Evolutionary conservation across 148 eudicot species (phyloP).

Genomic region (Chenopodium berlandieri): DNA sequence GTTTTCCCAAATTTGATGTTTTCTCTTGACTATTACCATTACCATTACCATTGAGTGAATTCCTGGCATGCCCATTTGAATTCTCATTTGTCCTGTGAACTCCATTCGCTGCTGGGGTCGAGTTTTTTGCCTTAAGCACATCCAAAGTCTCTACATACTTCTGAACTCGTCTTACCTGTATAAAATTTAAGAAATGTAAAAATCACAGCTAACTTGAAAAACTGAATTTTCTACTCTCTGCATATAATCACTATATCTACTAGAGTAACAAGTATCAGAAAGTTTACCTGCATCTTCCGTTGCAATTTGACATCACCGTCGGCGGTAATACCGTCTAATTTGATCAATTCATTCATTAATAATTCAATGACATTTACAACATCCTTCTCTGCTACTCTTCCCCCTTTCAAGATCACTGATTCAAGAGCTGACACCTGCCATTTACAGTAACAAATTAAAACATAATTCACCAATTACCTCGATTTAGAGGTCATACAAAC

Average conservation of each 20-base stretch:
- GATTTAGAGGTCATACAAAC: not conserved
- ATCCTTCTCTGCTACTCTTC: slow-evolving; percentile 65
- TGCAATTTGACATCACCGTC: slow-evolving; percentile 85
- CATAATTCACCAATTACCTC: not conserved
- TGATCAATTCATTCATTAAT: slow-evolving; percentile 80
- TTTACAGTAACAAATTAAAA: not conserved
- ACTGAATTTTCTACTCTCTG: too few relatives aligned
- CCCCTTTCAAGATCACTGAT: slow-evolving; percentile 62
- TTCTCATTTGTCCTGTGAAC: slow-evolving; percentile 25
- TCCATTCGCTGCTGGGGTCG: slow-evolving; percentile 40
- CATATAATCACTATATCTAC: too few relatives aligned
- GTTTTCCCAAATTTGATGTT: slow-evolving; percentile 35
- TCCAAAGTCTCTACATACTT: slow-evolving; percentile 86
- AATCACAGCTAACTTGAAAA: not conserved
- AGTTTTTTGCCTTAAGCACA: slow-evolving; percentile 59
- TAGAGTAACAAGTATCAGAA: not conserved
- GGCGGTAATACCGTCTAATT: slow-evolving; percentile 59
- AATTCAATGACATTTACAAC: slow-evolving; percentile 51
- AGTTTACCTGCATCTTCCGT: slow-evolving; percentile 78
- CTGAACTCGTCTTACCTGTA: slow-evolving; percentile 79
- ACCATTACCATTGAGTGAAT: slow-evolving; percentile 24
- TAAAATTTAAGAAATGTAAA: not conserved
- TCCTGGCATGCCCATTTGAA: slow-evolving; percentile 27
- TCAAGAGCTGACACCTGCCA: slow-evolving; percentile 73
- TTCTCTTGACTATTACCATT: slow-evolving; percentile 22